A percentile compares a stretch with the other conserved stretches of the same genome.
Evolutionary conservation across 192 early-diverging fungal species (phyloP).

Genomic region (Gonapodya sp.): DNA sequence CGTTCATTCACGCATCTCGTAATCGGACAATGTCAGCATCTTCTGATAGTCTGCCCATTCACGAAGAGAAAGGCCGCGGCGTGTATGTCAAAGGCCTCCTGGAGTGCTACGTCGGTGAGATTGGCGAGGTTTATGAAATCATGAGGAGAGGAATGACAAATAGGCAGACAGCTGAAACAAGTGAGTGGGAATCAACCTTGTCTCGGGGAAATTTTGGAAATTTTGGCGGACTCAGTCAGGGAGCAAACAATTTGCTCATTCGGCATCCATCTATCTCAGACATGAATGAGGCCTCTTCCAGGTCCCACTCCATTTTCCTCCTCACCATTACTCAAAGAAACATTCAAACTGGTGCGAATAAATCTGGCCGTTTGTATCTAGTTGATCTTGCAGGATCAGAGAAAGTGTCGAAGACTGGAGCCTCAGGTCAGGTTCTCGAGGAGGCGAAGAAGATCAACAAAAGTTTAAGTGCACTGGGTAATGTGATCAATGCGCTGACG

Average conservation of each 20-base stretch:
- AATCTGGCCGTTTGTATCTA: conserved; percentile 84
- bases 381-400: conserved; percentile 99
- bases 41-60: conserved; percentile 86
- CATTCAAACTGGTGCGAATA: conserved; percentile 73
- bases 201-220: too few species aligned
- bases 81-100: conserved; percentile 97
- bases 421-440: conserved; percentile 95
- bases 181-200: conserved; percentile 49
- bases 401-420: conserved; percentile 90
- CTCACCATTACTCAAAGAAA: conserved; percentile 95
- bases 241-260: not conserved
- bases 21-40: conserved; percentile 35
- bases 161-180: conserved; percentile 84
- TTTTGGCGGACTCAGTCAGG: not conserved
- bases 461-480: conserved; percentile 91
- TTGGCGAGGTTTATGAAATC: conserved; percentile 93
- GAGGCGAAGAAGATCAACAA: conserved; percentile 99
- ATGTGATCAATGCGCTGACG: conserved; percentile 98
- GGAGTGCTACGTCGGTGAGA: conserved; percentile 91
- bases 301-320: conserved; percentile 96
- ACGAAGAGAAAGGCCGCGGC: conserved; percentile 93
- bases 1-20: not conserved
- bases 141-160: conserved; percentile 86
- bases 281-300: conserved; percentile 98
- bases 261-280: conserved; percentile 32